Evolutionary conservation across 352 stramenopile genomes (phyloP).

Genomic region (Phytophthora megakarya): DNA sequence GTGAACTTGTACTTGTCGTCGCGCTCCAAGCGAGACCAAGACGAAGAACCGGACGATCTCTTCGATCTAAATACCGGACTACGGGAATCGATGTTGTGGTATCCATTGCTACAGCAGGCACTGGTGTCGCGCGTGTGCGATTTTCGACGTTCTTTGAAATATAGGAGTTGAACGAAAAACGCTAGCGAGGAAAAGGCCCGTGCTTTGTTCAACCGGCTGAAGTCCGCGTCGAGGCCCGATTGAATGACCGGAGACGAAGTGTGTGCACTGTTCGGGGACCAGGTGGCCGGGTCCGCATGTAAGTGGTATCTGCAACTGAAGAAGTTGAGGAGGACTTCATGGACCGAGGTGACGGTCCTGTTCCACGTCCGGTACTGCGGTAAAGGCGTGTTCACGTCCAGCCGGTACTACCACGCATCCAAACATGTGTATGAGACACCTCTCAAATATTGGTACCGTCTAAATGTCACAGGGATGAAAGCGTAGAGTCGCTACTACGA

Average conservation of each 20-base stretch:
- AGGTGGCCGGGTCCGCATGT: background rate
- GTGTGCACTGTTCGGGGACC: constrained; percentile 13
- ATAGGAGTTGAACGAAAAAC: constrained; percentile 8
- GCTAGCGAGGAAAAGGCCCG: constrained; percentile 19
- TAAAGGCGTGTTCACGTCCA: constrained; percentile 21
- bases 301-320: constrained; percentile 23
- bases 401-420: no score
- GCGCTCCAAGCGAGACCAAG: background rate
- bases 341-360: constrained; percentile 6
- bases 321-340: background rate
- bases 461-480: no score
- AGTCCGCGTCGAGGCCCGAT: background rate
- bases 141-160: constrained; percentile 21
- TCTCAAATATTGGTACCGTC: no score
- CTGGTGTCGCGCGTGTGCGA: background rate
- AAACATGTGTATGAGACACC: no score
- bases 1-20: no score
- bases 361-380: constrained; percentile 24
- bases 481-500: no score
- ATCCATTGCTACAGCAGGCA: background rate
- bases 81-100: background rate
- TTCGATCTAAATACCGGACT: no score
- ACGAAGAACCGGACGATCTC: no score
- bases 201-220: constrained; percentile 10
- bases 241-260: no score